Evolutionary conservation across 1,139 yeast genomes (phyloP).

Genomic region (Diutina mesorugosa): DNA sequence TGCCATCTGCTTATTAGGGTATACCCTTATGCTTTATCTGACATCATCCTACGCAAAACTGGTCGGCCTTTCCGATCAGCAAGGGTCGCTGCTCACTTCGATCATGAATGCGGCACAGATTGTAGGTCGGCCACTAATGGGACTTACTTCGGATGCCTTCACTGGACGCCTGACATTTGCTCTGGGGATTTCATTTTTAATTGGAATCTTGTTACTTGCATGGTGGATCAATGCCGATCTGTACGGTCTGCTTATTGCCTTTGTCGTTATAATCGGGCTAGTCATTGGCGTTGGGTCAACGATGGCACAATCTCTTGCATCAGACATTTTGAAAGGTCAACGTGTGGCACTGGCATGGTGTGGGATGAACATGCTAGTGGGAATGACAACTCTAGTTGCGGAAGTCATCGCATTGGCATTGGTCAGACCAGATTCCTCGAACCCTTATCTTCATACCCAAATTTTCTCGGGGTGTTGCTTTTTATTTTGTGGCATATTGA

Average conservation of each 20-base stretch:
- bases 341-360: slow-evolving; percentile 52
- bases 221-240: slow-evolving; percentile 46
- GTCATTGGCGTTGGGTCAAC: slow-evolving; percentile 55
- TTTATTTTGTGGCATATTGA: slow-evolving; percentile 4
- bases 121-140: slow-evolving; percentile 55
- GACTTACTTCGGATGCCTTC: slow-evolving; percentile 39
- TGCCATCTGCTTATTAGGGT: slow-evolving; percentile 39
- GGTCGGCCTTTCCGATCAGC: slow-evolving; percentile 39
- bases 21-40: slow-evolving; percentile 47
- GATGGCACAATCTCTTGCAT: slow-evolving; percentile 45
- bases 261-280: slow-evolving; percentile 40
- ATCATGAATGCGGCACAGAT: slow-evolving; percentile 50
- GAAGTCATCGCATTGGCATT: slow-evolving; percentile 11
- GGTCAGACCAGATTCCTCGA: slow-evolving; percentile 4
- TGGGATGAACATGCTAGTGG: slow-evolving; percentile 34
- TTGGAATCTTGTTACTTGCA: slow-evolving; percentile 25
- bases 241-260: slow-evolving; percentile 38
- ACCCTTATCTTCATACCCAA: slow-evolving; percentile 6
- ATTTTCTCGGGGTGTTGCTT: slow-evolving; percentile 7
- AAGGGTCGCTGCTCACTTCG: slow-evolving; percentile 51
- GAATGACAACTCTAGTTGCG: slow-evolving; percentile 27
- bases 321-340: slow-evolving; percentile 29
- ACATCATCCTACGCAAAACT: slow-evolving; percentile 49
- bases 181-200: slow-evolving; percentile 15
- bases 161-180: slow-evolving; percentile 46